Conservation (phyloP, 345 rosid species). For the Pelargonium nanum region DNA sequence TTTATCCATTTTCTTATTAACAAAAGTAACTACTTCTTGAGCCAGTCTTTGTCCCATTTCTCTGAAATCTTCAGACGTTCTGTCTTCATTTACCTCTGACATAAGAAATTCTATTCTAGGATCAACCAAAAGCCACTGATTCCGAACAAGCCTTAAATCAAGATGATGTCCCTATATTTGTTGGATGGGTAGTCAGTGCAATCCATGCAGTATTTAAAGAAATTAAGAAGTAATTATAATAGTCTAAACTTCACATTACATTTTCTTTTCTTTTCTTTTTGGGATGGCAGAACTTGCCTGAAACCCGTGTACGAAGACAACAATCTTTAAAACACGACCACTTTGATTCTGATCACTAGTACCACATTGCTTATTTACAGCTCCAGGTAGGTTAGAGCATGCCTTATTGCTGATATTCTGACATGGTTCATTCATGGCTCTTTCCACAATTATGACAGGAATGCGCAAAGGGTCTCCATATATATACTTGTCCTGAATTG, state of each 20-base stretch:
- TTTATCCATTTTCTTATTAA: constrained; percentile 67
- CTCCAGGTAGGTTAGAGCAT: constrained; percentile 35
- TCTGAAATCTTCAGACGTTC: constrained; percentile 82
- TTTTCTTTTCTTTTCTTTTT: too few species aligned
- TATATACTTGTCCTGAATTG: constrained; percentile 87
- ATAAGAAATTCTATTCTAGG: constrained; percentile 80
- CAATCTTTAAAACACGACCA: constrained; percentile 52
- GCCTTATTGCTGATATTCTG: constrained; percentile 72
- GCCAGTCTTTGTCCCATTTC: constrained; percentile 95
- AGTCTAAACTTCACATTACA: too few species aligned
- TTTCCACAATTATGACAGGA: constrained; percentile 77
- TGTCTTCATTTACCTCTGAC: constrained; percentile 89
- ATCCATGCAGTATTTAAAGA: background rate
- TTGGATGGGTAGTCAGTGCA: background rate
- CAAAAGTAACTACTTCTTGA: constrained; percentile 65
- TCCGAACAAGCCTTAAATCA: constrained; percentile 83
- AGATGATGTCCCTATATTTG: constrained; percentile 75
- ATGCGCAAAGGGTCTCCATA: constrained; percentile 70
- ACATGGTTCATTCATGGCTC: constrained; percentile 72
- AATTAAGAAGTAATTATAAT: background rate
- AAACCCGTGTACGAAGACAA: constrained; percentile 89
- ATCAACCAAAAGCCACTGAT: constrained; percentile 95
- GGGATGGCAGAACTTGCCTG: constrained; percentile 45
- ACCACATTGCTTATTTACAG: constrained; percentile 3
- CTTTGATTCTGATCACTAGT: constrained; percentile 21